Evolutionary conservation across 495 filamentous ascomycete genomes (phyloP).

Genomic region (Aspergillus olivimuriae): DNA sequence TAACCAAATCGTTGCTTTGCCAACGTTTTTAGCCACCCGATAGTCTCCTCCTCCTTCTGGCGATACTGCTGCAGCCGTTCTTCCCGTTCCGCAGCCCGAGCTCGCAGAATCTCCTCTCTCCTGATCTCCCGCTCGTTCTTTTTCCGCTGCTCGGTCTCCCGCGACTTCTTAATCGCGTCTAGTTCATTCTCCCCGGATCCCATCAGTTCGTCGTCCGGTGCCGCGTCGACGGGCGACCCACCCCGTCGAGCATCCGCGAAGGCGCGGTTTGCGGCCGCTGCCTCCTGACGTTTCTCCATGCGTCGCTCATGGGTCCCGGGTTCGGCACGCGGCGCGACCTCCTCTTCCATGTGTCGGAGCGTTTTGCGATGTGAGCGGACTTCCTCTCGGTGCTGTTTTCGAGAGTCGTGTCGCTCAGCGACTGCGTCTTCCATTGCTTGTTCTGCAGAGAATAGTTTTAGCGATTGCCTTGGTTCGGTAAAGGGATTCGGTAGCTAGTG

Average conservation of each 20-base stretch:
- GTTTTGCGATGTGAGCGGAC: slow-evolving; percentile 28
- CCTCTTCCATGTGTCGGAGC: slow-evolving; percentile 49
- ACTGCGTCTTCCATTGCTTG: slow-evolving; percentile 47
- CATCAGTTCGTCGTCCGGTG: slow-evolving; percentile 38
- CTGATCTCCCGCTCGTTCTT: slow-evolving; percentile 39
- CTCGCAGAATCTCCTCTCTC: slow-evolving; percentile 37
- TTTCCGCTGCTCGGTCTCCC: slow-evolving; percentile 35
- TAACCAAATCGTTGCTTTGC: slow-evolving; percentile 42
- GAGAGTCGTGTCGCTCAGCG: slow-evolving; percentile 47
- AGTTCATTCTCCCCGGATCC: slow-evolving; percentile 37
- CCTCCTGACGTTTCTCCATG: slow-evolving; percentile 73
- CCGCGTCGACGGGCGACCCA: slow-evolving; percentile 32
- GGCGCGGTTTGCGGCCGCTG: slow-evolving; percentile 39
- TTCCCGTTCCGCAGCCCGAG: slow-evolving; percentile 35
- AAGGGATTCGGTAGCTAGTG: no score
- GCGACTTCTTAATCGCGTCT: slow-evolving; percentile 32
- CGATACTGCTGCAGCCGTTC: slow-evolving; percentile 38
- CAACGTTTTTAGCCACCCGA: slow-evolving; percentile 38
- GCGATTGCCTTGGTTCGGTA: no score
- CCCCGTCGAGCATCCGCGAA: slow-evolving; percentile 40
- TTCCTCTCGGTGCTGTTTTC: slow-evolving; percentile 55
- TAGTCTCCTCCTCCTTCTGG: slow-evolving; percentile 39
- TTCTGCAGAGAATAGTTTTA: no score
- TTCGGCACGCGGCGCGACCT: slow-evolving; percentile 76
- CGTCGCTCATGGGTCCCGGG: slow-evolving; percentile 77